phyloP scores from a whole-genome alignment of 805 yeast genomes.

The Clavispora phyllophila region DNA sequence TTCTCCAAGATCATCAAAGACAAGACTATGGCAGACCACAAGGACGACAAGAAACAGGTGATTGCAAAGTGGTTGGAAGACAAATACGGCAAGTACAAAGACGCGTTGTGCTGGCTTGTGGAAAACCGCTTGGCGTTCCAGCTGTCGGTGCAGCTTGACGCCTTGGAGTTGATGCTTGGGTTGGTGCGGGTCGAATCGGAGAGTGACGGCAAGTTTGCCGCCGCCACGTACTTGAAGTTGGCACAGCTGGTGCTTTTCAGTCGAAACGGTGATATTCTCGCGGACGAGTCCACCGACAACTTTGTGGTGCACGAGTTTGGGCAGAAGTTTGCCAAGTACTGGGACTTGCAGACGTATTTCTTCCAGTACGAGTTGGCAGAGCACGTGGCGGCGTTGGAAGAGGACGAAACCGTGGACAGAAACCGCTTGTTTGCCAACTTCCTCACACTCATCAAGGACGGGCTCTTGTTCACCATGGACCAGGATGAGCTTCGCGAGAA shows the following conservation, averaged over 20 bases:
- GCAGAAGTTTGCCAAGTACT: constrained; percentile 49
- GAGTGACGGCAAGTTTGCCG: constrained; percentile 57
- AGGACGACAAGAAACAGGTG: constrained; percentile 41
- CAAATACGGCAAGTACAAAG: constrained; percentile 52
- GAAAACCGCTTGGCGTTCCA: constrained; percentile 39
- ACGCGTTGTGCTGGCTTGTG: constrained; percentile 38
- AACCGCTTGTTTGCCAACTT: constrained; percentile 30
- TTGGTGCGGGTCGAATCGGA: constrained; percentile 52
- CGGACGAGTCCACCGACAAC: constrained; percentile 46
- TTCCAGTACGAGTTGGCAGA: constrained; percentile 37
- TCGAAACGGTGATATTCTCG: constrained; percentile 31
- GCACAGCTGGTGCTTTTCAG: constrained; percentile 27
- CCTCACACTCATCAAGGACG: constrained; percentile 32
- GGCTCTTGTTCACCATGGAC: constrained; percentile 19
- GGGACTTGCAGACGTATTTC: constrained; percentile 78
- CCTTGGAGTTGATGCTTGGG: constrained; percentile 51
- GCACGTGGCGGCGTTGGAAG: constrained; percentile 1
- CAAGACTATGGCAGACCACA: constrained; percentile 28
- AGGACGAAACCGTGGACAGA: not conserved
- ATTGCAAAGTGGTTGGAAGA: constrained; percentile 62
- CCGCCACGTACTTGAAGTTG: constrained; percentile 41
- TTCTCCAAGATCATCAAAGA: constrained; percentile 46
- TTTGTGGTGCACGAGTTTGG: constrained; percentile 52
- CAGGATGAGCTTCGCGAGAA: constrained; percentile 26
- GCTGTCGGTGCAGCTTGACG: constrained; percentile 47